Base-by-base conservation (phyloP, 495 filamentous ascomycete genomes). In the Neohortaea acidophila region DNA sequence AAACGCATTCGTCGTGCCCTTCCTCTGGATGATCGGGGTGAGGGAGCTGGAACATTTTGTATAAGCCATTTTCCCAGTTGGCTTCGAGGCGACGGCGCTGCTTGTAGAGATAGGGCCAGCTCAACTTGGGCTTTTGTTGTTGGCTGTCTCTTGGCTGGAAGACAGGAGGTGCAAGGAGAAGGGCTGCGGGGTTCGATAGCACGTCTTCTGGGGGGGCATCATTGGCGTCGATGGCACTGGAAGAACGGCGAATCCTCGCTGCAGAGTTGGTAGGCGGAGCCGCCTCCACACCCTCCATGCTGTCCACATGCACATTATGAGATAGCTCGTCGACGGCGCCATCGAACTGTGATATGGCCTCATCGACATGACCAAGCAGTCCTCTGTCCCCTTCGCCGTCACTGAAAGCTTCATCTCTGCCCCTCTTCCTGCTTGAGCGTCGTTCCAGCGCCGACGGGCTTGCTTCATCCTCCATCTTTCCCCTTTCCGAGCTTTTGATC, bases 1-100 rank as follows among this genome's bases (percentile, higher is more conserved):
- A 97, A 25, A 97, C 85, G 55, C 87, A 96, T 51, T 97, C 89
- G 8, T 59, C 64, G 49, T 97, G 89, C 2, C 80, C 81, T 52
- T 96, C 89, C 19, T 83, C 73, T 20, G 72, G 70, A 49, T 85
- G 65, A 24, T 77, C 66, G 0, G 81, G 83, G 43, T 91, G 82
- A 2, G 89, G 89, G 5, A 97, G 67, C 56, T 86, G 82, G 55
- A 96, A 96, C 45, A 81, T 91, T 4, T 67, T 73, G 53, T 66
- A 94, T 24, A 72, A 75, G 17, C 81, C 85, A 21, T 75, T 69
- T 28, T 79, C 69, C 89, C 89, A 97, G 58, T 96, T 96, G 4
- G 79, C 74, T 56, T 97, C 89, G 17, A 97, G 64, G 19, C 77
- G 68, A 41, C 75, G 68, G 31, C 86, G 73, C 61, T 93, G 82